Conservation (phyloP, 2,329 filamentous ascomycete genomes). For the Venturia asperata region DNA sequence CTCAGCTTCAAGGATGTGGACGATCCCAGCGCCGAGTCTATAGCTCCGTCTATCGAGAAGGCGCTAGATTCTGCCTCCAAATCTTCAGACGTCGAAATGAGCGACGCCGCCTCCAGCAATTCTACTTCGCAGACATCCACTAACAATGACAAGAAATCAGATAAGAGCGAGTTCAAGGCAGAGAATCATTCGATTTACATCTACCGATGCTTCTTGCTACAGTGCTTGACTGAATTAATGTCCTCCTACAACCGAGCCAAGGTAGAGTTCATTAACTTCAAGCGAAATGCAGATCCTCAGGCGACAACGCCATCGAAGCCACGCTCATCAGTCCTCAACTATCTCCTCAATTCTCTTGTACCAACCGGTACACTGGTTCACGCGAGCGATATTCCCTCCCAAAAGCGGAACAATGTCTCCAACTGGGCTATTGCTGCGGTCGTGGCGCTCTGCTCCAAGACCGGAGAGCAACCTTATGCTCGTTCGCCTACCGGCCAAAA, state of each 20-base stretch:
- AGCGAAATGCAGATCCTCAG: conserved; percentile 77
- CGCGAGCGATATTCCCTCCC: conserved; percentile 65
- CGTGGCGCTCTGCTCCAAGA: conserved; percentile 80
- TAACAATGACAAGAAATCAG: conserved; percentile 40
- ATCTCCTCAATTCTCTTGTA: conserved; percentile 75
- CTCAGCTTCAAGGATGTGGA: conserved; percentile 89
- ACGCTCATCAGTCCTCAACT: conserved; percentile 85
- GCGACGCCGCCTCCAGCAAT: conserved; percentile 27
- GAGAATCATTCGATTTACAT: conserved; percentile 95
- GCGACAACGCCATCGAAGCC: conserved; percentile 88
- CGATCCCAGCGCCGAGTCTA: conserved; percentile 56
- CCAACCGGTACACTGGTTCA: conserved; percentile 60
- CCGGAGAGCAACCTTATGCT: conserved; percentile 60
- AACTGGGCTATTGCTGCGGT: conserved; percentile 79
- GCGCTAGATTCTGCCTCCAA: conserved; percentile 27
- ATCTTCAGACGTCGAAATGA: conserved; percentile 45
- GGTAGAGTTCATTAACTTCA: conserved; percentile 99
- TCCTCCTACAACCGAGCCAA: conserved; percentile 91
- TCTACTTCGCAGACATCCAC: conserved; percentile 33
- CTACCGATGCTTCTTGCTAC: conserved; percentile 90
- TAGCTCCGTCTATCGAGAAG: conserved; percentile 36
- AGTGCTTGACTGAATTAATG: conserved; percentile 83
- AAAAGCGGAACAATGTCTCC: conserved; percentile 81
- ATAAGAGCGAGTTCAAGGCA: conserved; percentile 75
- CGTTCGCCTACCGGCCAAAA: conserved; percentile 47